Base-by-base conservation (phyloP, 345 rosid species). In the Citrus sp. region DNA sequence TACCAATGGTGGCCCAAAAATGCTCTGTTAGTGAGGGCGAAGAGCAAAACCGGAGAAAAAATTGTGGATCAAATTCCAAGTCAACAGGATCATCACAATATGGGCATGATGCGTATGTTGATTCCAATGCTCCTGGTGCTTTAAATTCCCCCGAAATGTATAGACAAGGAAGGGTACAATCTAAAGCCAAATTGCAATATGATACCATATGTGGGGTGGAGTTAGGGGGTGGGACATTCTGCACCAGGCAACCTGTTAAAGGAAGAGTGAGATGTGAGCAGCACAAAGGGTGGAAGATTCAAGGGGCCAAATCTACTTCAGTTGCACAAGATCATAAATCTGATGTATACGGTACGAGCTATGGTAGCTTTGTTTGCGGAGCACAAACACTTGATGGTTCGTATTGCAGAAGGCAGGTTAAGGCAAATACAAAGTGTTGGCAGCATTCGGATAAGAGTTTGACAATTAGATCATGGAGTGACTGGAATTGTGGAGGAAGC, bases 191-290 rank as follows among this genome's bases (percentile, higher is more conserved):
- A 28, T 74, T 55, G 24, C 63, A 24, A n/a, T 67, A 61, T 25
- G 71, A 74, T 63, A 78, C 74, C 22, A 59, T 66, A 5, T 94
- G 95, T 76, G 93, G 93, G 60, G 89, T 89, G 64, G 77, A 87
- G 61, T 79, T 86, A 40, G 87, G 89, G 18, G 73, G 88, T 78
- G 88, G 90, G 72, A 75, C 71, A 34, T 56, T 87, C 56, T 94
- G 94, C 38, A 76, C 6, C n/a, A 90, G 71, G 80, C 84, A 76
- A 79, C 85, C 91, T 80, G 80, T 83, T 42, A 28, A 34, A 21
- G 95, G 94, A 76, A 89, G 93, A 80, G 82, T 86, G 81, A 84
- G 95, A 77, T 91, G 97, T 16, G 86, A 89, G 46, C 89, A 85
- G 63, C 95, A 92, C 38, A 90, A 87, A 83, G 92, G 95, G 70